These are phyloP conservation scores for Spiraea crenata DNA, from an alignment of 331 rosid genomes.

Conservation along the genomic window DNA sequence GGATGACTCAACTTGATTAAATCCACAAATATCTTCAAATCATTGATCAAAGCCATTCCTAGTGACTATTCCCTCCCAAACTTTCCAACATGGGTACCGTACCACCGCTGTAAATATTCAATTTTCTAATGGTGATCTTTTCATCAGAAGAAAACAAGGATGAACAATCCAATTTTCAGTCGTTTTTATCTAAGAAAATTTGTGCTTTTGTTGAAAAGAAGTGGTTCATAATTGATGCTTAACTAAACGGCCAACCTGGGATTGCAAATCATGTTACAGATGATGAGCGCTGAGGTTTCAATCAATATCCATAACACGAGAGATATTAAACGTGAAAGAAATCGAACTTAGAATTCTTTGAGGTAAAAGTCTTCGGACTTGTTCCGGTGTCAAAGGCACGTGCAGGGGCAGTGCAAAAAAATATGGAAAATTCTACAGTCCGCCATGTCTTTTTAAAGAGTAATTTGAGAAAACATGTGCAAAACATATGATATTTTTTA, in stretches of 20 bases:
- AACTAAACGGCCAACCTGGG: neutral
- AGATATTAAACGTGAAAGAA: too few species aligned
- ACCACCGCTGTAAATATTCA: too few species aligned
- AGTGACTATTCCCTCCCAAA: neutral
- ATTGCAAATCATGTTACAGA: neutral
- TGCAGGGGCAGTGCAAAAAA: neutral
- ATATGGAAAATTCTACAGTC: too few species aligned
- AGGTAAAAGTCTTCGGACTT: too few species aligned
- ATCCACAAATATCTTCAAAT: too few species aligned
- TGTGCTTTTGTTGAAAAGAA: neutral
- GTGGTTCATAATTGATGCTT: neutral
- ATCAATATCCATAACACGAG: neutral
- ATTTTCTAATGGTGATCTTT: too few species aligned
- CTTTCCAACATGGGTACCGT: neutral
- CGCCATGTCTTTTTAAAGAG: too few species aligned
- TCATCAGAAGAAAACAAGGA: neutral
- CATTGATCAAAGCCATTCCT: neutral
- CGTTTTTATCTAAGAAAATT: neutral
- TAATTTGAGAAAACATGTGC: too few species aligned
- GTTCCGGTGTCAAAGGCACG: neutral
- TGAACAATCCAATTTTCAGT: neutral
- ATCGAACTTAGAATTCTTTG: too few species aligned
- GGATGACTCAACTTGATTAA: too few species aligned
- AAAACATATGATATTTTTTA: too few species aligned
- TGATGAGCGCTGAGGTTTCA: neutral